Conservation (phyloP, 2,329 filamentous ascomycete genomes). For the Ophiosphaerella korrae region DNA sequence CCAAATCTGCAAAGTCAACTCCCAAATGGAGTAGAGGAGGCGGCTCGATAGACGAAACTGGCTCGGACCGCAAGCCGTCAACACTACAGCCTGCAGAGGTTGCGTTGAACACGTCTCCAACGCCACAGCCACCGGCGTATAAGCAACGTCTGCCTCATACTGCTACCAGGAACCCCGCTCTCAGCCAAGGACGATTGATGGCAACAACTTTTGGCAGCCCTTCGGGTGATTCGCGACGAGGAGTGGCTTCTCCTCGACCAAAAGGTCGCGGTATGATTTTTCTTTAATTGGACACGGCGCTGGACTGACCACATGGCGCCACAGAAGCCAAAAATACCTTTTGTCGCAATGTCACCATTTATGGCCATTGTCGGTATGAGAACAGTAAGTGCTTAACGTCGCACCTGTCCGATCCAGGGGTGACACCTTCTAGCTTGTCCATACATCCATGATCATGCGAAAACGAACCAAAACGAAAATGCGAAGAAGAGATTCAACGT, state of each 20-base stretch:
- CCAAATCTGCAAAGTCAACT: constrained; percentile 30
- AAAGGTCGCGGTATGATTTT: constrained; percentile 49
- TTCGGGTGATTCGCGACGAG: constrained; percentile 49
- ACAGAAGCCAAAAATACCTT: constrained; percentile 80
- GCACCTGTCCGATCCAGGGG: constrained; percentile 10
- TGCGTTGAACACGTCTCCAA: constrained; percentile 17
- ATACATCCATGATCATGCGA: constrained; percentile 84
- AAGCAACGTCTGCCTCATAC: constrained; percentile 21
- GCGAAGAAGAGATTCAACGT: constrained; percentile 84
- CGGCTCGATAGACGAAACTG: constrained; percentile 36
- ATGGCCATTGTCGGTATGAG: constrained; percentile 90
- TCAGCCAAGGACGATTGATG: constrained; percentile 39
- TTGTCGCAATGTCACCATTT: constrained; percentile 91
- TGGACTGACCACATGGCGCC: constrained; percentile 24
- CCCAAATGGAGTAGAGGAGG: constrained; percentile 39
- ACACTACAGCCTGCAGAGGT: constrained; percentile 24
- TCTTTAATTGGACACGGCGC: constrained; percentile 2
- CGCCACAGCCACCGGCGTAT: constrained; percentile 24
- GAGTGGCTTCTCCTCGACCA: constrained; percentile 50
- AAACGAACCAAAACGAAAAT: constrained; percentile 60
- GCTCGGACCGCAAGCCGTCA: constrained; percentile 29
- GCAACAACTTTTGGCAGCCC: constrained; percentile 44
- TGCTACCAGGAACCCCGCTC: constrained; percentile 19
- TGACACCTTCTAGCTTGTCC: constrained; percentile 61
- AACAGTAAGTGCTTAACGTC: constrained; percentile 61